Evolutionary conservation across 2,329 filamentous ascomycete genomes (phyloP), one percentile per base, ranked within the genome.

Genomic region (Teratosphaeriaceae sp.): DNA sequence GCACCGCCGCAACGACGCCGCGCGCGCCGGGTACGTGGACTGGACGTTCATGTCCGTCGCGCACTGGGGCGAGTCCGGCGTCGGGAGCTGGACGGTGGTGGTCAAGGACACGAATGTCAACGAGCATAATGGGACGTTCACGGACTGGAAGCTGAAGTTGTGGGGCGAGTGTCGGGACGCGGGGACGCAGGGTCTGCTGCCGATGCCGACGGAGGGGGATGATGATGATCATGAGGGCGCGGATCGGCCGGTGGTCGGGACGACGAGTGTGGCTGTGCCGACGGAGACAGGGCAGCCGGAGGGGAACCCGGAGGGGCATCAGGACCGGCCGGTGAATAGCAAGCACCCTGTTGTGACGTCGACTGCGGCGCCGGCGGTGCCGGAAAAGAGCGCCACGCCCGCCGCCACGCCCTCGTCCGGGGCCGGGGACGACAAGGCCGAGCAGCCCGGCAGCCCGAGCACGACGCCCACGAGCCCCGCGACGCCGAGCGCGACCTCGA

Each of bases 41-140:
- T 98, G 92, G 92, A 97, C 90, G 0, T 98, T 98, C 58, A 98
- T 98, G 92, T 94, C 84, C 48, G 92, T 98, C 27, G 89, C 83
- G 50, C 92, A 98, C 63, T 98, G 89, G 88, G 92, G 92, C 38
- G 92, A 98, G 66, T 75, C 76, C 33, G 89, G 88, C 46, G 65
- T 89, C 44, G 92, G 92, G 40, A 89, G 79, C 18, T 98, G 92
- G 92, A 94, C 85, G 0, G 75, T 98, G 29, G 72, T 96, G 39
- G 80, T 97, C 57, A 92, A 88, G 57, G 92, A 98, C 61, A 84
- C 84, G 16, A 71, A 78, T 15, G 75, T 83, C 46, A 96, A 98
- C 61, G 75, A 84, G 4, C 71, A 84, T 64, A 79, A 71, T 5
- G 92, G 92, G 51, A 81, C 72, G 8, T 94, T 97, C 57, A 75